Conservation (phyloP, 768 basidiomycete species). For the Cystobasidium tubakii region DNA sequence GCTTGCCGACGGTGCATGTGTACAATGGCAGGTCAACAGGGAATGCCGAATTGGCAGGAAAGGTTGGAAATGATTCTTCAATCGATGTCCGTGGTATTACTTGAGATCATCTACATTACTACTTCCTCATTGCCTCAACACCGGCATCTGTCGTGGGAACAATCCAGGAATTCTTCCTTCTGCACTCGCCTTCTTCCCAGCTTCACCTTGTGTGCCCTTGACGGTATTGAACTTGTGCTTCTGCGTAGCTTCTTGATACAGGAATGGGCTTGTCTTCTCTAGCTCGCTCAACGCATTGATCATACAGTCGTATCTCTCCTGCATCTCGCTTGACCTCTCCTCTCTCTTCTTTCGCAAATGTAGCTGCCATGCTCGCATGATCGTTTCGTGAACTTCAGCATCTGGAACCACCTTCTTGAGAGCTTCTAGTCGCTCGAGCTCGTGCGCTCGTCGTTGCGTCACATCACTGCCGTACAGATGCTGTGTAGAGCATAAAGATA, state of each 20-base stretch:
- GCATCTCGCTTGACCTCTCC: not conserved
- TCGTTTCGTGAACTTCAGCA: slow-evolving; percentile 30
- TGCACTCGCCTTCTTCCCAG: slow-evolving; percentile 20
- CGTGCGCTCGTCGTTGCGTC: slow-evolving; percentile 1
- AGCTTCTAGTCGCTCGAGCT: slow-evolving; percentile 15
- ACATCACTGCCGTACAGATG: slow-evolving; percentile 24
- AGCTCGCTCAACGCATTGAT: not conserved
- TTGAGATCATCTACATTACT: too few relatives aligned
- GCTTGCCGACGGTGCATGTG: too few relatives aligned
- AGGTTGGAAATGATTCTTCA: too few relatives aligned
- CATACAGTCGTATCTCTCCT: slow-evolving; percentile 15
- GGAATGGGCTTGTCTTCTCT: not conserved
- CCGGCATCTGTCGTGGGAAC: slow-evolving; percentile 30
- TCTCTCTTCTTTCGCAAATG: not conserved
- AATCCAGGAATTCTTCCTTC: slow-evolving; percentile 18
- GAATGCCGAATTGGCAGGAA: too few relatives aligned
- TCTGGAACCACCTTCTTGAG: slow-evolving; percentile 13
- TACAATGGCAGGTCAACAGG: too few relatives aligned
- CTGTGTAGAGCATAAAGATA: slow-evolving; percentile 4
- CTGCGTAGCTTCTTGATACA: slow-evolving; percentile 6
- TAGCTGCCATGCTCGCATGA: slow-evolving; percentile 22
- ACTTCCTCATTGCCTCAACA: slow-evolving; percentile 12
- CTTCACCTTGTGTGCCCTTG: slow-evolving; percentile 12
- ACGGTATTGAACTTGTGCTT: slow-evolving; percentile 21
- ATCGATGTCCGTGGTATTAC: too few relatives aligned